Evolutionary conservation across 2,329 filamentous ascomycete species (phyloP).

Genomic region (Metarhizium humberi): DNA sequence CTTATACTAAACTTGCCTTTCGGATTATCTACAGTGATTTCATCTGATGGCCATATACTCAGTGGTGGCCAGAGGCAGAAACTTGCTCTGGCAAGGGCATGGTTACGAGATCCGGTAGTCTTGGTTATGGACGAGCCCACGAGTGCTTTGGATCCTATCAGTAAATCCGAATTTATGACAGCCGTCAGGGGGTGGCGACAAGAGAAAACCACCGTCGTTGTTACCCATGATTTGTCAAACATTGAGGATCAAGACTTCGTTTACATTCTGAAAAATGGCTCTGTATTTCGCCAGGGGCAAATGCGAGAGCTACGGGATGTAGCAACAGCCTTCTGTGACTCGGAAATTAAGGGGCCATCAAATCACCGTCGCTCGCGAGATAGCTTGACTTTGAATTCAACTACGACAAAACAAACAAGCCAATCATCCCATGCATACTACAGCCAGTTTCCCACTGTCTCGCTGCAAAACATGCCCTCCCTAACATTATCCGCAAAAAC

Average conservation of each 20-base stretch:
- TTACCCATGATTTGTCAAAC: slow-evolving; percentile 80
- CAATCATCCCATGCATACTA: neutral
- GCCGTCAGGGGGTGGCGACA: slow-evolving; percentile 68
- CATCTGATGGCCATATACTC: slow-evolving; percentile 57
- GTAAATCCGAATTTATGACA: slow-evolving; percentile 58
- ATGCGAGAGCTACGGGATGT: neutral
- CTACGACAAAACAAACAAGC: neutral
- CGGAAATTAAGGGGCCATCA: neutral
- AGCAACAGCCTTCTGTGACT: neutral
- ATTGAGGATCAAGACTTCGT: slow-evolving; percentile 66
- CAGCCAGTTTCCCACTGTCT: neutral
- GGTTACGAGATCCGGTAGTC: slow-evolving; percentile 66
- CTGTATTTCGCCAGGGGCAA: slow-evolving; percentile 56
- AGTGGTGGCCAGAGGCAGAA: slow-evolving; percentile 83
- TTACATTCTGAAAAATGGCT: slow-evolving; percentile 66
- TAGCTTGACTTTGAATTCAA: neutral
- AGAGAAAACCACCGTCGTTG: slow-evolving; percentile 81
- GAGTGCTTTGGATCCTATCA: slow-evolving; percentile 72
- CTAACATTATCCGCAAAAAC: neutral
- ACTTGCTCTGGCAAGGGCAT: slow-evolving; percentile 70
- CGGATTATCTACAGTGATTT: slow-evolving; percentile 64
- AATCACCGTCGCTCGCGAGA: neutral
- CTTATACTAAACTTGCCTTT: slow-evolving; percentile 58
- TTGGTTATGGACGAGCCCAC: slow-evolving; percentile 85
- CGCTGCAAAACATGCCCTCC: neutral